A percentile compares a stretch with the other conserved stretches of the same genome.
Evolutionary conservation across 352 stramenopile species (phyloP).

Genomic region (Globisporangium acanthophoron): DNA sequence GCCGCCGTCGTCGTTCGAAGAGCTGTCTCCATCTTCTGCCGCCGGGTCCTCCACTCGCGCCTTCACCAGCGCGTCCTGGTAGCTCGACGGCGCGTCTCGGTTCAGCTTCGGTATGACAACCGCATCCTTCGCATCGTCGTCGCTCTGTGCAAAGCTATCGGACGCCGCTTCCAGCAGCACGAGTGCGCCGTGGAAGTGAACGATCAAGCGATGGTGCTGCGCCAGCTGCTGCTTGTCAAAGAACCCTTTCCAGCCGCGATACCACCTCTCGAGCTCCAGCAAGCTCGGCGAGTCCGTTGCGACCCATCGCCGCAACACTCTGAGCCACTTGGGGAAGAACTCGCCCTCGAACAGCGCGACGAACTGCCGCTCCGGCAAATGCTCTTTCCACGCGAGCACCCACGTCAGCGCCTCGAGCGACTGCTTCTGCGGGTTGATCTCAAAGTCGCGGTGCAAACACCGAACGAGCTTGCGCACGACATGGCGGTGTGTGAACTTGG

Average conservation of each 20-base stretch:
- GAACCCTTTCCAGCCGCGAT: conserved; percentile 78
- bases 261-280: conserved; percentile 75
- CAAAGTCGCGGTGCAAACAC: conserved; percentile 76
- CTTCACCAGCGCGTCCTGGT: conserved; percentile 72
- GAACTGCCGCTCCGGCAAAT: conserved; percentile 69
- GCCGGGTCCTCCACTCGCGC: conserved; percentile 18
- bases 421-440: conserved; percentile 71
- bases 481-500: conserved; percentile 78
- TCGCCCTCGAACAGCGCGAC: conserved; percentile 85
- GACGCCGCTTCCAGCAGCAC: conserved; percentile 55
- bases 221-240: conserved; percentile 64
- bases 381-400: conserved; percentile 66
- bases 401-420: conserved; percentile 60
- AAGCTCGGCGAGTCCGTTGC: conserved; percentile 25
- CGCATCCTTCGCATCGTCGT: neutral
- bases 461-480: conserved; percentile 72
- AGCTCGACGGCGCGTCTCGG: conserved; percentile 40
- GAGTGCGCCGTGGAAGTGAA: conserved; percentile 75
- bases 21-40: conserved; percentile 14
- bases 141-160: conserved; percentile 10
- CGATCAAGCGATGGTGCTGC: conserved; percentile 48
- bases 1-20: conserved; percentile 10
- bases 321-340: conserved; percentile 90
- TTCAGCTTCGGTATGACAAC: conserved; percentile 46
- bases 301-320: conserved; percentile 79